phyloP scores from a whole-genome alignment of 345 rosid genomes.

The Raphanus sativus region DNA sequence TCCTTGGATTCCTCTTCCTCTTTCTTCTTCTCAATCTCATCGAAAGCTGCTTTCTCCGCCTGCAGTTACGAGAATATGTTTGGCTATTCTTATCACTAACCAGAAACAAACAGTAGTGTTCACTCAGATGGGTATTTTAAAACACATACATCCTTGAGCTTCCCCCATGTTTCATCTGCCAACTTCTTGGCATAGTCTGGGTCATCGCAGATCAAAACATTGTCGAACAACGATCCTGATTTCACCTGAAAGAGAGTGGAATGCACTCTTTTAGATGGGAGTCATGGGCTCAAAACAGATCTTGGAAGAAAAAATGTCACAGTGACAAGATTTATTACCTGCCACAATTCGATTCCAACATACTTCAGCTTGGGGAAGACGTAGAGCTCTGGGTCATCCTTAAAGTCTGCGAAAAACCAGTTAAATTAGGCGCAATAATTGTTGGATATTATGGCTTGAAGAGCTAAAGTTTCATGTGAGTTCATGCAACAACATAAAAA shows the following conservation, averaged over 20 bases:
- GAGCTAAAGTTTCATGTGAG: background rate
- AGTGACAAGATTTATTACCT: constrained; percentile 48
- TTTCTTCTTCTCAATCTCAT: constrained; percentile 79
- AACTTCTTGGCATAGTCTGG: constrained; percentile 81
- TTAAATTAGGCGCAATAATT: background rate
- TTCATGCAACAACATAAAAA: constrained; percentile 2
- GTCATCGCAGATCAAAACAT: constrained; percentile 77
- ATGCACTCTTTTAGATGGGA: background rate
- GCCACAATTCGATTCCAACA: constrained; percentile 97
- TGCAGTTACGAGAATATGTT: constrained; percentile 32
- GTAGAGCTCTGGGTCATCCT: constrained; percentile 88
- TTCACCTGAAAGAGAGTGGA: constrained; percentile 53
- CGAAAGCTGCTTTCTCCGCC: constrained; percentile 98
- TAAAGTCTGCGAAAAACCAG: constrained; percentile 59
- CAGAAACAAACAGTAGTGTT: constrained; percentile 5
- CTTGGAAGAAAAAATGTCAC: background rate
- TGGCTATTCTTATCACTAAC: background rate
- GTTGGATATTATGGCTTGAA: background rate
- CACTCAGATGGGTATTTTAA: background rate
- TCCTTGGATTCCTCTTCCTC: constrained; percentile 84
- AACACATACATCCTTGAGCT: constrained; percentile 79
- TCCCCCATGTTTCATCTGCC: constrained; percentile 96
- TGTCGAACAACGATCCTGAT: constrained; percentile 94
- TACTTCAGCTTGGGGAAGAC: constrained; percentile 88
- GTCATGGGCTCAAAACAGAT: background rate